Evolutionary conservation across 192 early-diverging fungal genomes (phyloP), one percentile per base, ranked within the genome.

Genomic region (Diversispora eburnea): DNA sequence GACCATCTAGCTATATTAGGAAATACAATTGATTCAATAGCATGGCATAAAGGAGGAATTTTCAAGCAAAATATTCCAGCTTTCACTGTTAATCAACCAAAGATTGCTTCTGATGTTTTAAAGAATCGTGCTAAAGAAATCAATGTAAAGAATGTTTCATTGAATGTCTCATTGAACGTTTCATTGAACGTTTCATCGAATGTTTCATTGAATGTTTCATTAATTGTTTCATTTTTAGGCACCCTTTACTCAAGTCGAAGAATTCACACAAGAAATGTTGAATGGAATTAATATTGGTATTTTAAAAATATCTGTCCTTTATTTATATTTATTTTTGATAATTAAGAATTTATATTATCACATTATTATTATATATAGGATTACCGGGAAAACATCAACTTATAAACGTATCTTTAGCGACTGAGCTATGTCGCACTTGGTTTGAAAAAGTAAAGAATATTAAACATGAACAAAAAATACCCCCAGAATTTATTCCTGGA

Each of bases 1-100:
- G 93, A 95, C 78, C 93, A 95, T 64, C 84, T 88, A 69, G 77
- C 68, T 12, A 81, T 87, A 15, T 78, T 95, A 51, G 92, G 92
- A 25, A 77, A 87, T 43, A 95, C 93, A 1, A 76, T 95, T 48
- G 86, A 83, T 39, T 73, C 88, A 66, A 95, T 95, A 73, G 91
- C 92, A 9, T 89, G 89, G 91, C 90, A 95, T 77, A 95, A 95
- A 64, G 90, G 86, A 42, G 93, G 93, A 4, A 95, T 95, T 51
- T 88, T 91, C 67, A 95, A 94, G 81, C 43, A 76, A 0, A 82
- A 78, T n/a, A 88, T 91, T 13, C 91, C 94, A 0, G 90, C 85
- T 5, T 76, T 94, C 49, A 85, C 90, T 3, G 88, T 89, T 17
- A 78, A 85, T 33, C 97, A 99, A 79, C 82, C 83, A 0, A 81